Percentiles rank a stretch among this genome's conserved stretches.
Evolutionary conservation across 306 rosid species (phyloP).

Genomic region (Rosa multiflora): DNA sequence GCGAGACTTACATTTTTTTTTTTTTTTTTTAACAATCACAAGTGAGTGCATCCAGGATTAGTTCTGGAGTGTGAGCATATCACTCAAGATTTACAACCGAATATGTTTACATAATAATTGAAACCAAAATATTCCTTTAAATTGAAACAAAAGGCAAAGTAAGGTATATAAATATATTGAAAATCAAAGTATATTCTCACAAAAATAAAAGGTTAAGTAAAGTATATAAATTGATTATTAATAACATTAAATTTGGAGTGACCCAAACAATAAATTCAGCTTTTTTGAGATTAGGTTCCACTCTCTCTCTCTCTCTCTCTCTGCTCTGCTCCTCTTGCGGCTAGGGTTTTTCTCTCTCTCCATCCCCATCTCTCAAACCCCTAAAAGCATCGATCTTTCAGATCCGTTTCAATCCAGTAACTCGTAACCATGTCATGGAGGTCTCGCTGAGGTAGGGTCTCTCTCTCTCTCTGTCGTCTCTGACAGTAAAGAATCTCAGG

Average conservation of each 20-base stretch:
- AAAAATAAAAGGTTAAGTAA: too few species aligned
- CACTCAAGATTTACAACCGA: too few species aligned
- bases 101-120: too few species aligned
- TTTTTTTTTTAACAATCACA: too few species aligned
- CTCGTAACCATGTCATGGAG: constrained; percentile 35
- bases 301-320: constrained; percentile 15
- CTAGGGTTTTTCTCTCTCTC: constrained; percentile 56
- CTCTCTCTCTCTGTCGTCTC: neutral
- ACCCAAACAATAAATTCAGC: constrained; percentile 28
- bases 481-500: constrained; percentile 19
- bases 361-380: neutral
- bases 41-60: too few species aligned
- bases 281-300: constrained; percentile 42
- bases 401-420: constrained; percentile 12
- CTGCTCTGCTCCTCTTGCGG: constrained; percentile 41
- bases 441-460: constrained; percentile 35
- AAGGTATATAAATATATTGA: too few species aligned
- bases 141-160: too few species aligned
- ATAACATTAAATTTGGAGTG: neutral
- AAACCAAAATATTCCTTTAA: too few species aligned
- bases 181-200: too few species aligned
- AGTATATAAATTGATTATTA: too few species aligned
- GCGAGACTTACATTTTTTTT: too few species aligned
- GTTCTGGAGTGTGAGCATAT: too few species aligned
- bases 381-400: constrained; percentile 9